phyloP scores from a whole-genome alignment of 2,329 filamentous ascomycete species.

The Trichoderma sp. region DNA sequence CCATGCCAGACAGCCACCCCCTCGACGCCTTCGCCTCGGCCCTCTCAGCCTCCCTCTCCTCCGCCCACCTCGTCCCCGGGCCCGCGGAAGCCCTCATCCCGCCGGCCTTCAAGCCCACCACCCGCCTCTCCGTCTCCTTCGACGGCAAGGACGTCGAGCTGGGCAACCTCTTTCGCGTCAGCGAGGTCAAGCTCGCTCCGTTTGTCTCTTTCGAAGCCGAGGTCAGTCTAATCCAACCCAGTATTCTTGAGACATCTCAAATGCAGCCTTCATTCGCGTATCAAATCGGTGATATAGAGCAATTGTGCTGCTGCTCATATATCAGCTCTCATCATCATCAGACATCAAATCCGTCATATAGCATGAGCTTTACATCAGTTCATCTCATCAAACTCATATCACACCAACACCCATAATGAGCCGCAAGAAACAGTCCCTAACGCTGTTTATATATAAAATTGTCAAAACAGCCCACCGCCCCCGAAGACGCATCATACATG shows the following conservation, averaged over 20 bases:
- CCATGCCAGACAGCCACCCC: neutral
- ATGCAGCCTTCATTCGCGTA: neutral
- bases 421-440: no score
- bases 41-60: conserved; percentile 40
- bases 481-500: conserved; percentile 44
- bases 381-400: no score
- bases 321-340: no score
- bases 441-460: no score
- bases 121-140: conserved; percentile 44
- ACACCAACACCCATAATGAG: no score
- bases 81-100: conserved; percentile 46
- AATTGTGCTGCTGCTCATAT: no score
- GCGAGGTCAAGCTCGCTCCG: conserved; percentile 44
- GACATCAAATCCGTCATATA: no score
- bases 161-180: conserved; percentile 46
- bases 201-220: conserved; percentile 43
- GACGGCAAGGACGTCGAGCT: conserved; percentile 40
- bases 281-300: neutral
- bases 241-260: no score
- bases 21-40: conserved; percentile 30
- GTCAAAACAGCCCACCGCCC: conserved; percentile 23
- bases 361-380: no score
- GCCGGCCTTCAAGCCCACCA: conserved; percentile 46
- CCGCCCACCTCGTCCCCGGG: conserved; percentile 47
- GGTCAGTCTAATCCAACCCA: conserved; percentile 29